A percentile compares a stretch with the other conserved stretches of the same genome.
Evolutionary conservation across 345 rosid genomes (phyloP).

Genomic region (Syzygium oleosum): DNA sequence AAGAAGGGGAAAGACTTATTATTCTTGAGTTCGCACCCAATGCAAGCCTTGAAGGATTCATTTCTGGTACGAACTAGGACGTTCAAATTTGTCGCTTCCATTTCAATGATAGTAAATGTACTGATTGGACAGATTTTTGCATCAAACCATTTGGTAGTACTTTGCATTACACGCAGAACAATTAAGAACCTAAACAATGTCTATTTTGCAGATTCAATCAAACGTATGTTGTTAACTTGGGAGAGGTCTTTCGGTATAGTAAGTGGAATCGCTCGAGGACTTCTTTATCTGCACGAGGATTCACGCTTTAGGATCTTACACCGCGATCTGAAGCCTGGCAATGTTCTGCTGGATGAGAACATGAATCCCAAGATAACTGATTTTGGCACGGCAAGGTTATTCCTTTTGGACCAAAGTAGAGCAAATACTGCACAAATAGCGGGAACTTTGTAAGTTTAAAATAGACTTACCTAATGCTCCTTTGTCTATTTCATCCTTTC

Average conservation of each 20-base stretch:
- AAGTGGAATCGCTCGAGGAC: background rate
- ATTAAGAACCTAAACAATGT: background rate
- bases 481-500: too few relatives aligned
- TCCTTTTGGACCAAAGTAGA: too few relatives aligned
- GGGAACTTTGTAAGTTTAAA: too few relatives aligned
- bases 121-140: background rate
- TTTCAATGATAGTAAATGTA: background rate
- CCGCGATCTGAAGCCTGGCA: background rate
- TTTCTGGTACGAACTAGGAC: conserved; percentile 30
- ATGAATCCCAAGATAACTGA: too few relatives aligned
- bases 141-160: background rate
- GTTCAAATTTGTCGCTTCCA: conserved; percentile 27
- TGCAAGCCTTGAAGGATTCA: background rate
- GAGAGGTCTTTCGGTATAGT: background rate
- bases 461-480: too few relatives aligned
- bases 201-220: background rate
- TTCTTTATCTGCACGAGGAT: background rate
- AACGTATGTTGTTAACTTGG: background rate
- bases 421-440: too few relatives aligned
- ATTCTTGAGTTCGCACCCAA: background rate
- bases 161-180: background rate
- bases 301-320: background rate
- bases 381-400: too few relatives aligned
- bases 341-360: background rate
- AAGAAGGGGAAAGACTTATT: background rate